A percentile compares a stretch with the other conserved stretches of the same genome.
These are phyloP conservation scores for Hyaloscypha bicolor DNA, from an alignment of 495 filamentous ascomycete species.

Conservation along the genomic window DNA sequence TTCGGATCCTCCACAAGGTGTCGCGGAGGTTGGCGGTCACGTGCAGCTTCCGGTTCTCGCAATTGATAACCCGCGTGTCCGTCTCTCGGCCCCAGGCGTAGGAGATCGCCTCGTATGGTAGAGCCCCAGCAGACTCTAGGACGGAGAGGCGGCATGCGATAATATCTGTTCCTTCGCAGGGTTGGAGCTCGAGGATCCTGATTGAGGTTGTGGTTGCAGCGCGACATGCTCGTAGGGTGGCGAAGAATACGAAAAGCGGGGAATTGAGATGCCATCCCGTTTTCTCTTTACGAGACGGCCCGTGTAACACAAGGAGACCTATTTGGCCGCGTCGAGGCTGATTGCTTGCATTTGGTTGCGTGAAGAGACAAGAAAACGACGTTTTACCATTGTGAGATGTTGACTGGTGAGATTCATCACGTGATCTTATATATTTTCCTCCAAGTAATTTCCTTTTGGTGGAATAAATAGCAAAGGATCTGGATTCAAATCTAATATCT, in stretches of 20 bases:
- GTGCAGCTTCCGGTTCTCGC: slow-evolving; percentile 13
- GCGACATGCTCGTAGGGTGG: slow-evolving; percentile 6
- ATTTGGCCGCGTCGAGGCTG: no score
- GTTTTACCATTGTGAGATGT: not conserved
- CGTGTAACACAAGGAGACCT: not conserved
- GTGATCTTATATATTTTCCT: not conserved
- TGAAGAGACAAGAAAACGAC: no score
- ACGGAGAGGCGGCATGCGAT: slow-evolving; percentile 1
- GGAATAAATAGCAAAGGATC: no score
- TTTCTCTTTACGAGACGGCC: slow-evolving; percentile 6
- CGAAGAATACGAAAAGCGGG: slow-evolving; percentile 7
- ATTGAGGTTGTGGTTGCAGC: slow-evolving; percentile 9
- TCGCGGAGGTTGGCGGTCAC: slow-evolving; percentile 11
- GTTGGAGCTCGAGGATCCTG: slow-evolving; percentile 13
- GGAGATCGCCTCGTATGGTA: slow-evolving; percentile 34
- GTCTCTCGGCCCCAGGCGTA: slow-evolving; percentile 31
- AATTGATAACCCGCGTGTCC: slow-evolving; percentile 7
- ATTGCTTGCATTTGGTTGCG: no score
- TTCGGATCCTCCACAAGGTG: slow-evolving; percentile 9
- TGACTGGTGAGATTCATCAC: not conserved
- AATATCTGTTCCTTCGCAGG: not conserved
- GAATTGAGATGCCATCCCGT: not conserved
- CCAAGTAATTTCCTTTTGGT: no score
- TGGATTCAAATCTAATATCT: no score
- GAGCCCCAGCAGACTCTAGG: slow-evolving; percentile 12